A percentile compares a stretch with the other conserved stretches of the same genome.
Conservation (phyloP, 257 asterid species). For the Salvia rosmarinus region DNA sequence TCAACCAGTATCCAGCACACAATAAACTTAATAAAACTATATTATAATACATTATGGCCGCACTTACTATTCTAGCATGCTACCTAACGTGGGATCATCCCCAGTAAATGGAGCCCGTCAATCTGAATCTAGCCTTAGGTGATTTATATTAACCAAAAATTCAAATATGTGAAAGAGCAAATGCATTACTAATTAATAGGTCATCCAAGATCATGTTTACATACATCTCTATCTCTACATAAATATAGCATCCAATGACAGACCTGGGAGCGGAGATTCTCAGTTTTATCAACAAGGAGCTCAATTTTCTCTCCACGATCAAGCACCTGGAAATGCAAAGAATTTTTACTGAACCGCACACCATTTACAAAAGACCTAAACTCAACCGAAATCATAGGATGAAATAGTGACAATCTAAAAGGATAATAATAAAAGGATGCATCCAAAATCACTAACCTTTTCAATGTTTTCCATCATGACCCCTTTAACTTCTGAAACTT, state of each 20-base stretch:
- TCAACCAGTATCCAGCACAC: constrained; percentile 8
- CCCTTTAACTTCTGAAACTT: constrained; percentile 95
- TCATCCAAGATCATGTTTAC: not conserved
- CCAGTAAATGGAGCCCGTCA: not conserved
- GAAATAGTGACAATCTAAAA: not conserved
- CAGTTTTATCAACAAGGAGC: constrained; percentile 88
- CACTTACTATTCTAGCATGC: not conserved
- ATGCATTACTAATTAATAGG: constrained; percentile 6
- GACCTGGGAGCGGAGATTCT: constrained; percentile 90
- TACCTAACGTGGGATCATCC: not conserved
- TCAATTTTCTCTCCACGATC: constrained; percentile 97
- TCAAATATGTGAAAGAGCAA: not conserved
- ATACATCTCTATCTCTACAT: not conserved
- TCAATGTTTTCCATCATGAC: constrained; percentile 99
- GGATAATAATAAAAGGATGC: not conserved
- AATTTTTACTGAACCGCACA: constrained; percentile 16
- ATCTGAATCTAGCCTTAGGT: not conserved
- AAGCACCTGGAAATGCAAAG: constrained; percentile 63
- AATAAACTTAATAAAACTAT: not conserved
- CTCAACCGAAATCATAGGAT: constrained; percentile 9
- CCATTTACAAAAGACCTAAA: constrained; percentile 3
- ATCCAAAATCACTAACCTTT: constrained; percentile 54
- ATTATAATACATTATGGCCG: not conserved
- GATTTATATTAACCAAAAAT: not conserved
- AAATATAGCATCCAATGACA: constrained; percentile 26